Conservation (phyloP, 2,329 filamentous ascomycete species). For the Aspergillus piperis region DNA sequence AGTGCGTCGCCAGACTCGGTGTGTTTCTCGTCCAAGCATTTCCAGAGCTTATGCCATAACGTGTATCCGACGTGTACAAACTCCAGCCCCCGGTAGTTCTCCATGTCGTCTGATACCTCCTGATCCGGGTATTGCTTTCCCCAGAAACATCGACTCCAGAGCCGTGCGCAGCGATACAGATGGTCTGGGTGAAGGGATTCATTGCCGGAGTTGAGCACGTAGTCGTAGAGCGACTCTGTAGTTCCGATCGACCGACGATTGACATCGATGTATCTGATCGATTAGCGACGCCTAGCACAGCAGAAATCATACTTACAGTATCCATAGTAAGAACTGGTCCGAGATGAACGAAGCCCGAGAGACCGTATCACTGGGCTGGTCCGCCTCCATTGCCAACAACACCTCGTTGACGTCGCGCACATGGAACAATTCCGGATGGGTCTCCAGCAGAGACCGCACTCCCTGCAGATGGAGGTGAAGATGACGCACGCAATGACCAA, state of each 20-base stretch:
- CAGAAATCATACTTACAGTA: conserved; percentile 28
- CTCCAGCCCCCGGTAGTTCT: conserved; percentile 40
- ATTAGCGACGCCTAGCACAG: neutral
- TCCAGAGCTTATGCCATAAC: conserved; percentile 34
- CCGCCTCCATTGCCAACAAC: conserved; percentile 25
- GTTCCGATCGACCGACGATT: conserved; percentile 32
- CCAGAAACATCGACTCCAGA: conserved; percentile 41
- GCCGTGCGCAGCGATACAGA: conserved; percentile 36
- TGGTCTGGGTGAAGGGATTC: conserved; percentile 36
- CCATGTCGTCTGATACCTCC: conserved; percentile 41
- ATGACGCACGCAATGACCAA: conserved; percentile 36
- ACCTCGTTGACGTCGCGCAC: conserved; percentile 33
- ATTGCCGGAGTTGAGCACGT: conserved; percentile 34
- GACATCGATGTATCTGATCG: conserved; percentile 32
- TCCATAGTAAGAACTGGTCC: conserved; percentile 40
- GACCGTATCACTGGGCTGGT: conserved; percentile 12
- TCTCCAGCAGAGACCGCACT: conserved; percentile 38
- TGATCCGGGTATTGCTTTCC: conserved; percentile 39
- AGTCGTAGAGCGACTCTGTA: conserved; percentile 36
- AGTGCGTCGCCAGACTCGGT: conserved; percentile 23
- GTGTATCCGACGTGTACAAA: conserved; percentile 33
- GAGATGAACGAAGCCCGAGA: conserved; percentile 37
- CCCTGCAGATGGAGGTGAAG: conserved; percentile 40
- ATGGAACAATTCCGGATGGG: conserved; percentile 36
- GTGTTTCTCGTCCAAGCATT: conserved; percentile 25